Evolutionary conservation across 352 stramenopile species (phyloP).

Genomic region (Phytopythium montanum): DNA sequence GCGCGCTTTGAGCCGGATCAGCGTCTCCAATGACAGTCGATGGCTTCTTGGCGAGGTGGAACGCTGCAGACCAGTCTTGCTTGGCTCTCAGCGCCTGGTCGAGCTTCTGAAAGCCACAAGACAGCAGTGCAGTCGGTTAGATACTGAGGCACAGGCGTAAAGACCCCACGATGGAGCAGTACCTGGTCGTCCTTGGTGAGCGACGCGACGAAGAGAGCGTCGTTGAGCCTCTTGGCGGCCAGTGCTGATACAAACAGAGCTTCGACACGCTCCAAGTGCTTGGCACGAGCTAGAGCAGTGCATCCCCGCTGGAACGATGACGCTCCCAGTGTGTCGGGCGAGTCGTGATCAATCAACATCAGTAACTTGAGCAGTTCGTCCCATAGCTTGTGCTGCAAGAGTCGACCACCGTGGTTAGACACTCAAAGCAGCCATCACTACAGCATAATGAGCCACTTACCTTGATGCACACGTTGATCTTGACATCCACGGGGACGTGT

Average conservation of each 20-base stretch:
- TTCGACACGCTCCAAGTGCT: slow-evolving; percentile 19
- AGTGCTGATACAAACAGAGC: slow-evolving; percentile 19
- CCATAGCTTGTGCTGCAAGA: slow-evolving; percentile 30
- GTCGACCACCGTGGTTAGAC: background rate
- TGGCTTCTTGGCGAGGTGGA: slow-evolving; percentile 17
- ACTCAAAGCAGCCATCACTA: background rate
- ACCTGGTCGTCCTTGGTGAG: slow-evolving; percentile 47
- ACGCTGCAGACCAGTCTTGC: slow-evolving; percentile 21
- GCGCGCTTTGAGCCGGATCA: slow-evolving; percentile 3
- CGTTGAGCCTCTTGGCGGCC: slow-evolving; percentile 19
- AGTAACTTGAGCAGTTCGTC: slow-evolving; percentile 38
- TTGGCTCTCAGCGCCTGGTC: slow-evolving; percentile 21
- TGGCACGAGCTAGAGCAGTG: slow-evolving; percentile 32
- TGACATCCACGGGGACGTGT: slow-evolving; percentile 31
- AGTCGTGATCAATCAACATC: slow-evolving; percentile 19
- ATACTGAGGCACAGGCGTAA: background rate
- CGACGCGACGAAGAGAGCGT: slow-evolving; percentile 52
- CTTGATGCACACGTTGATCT: slow-evolving; percentile 74
- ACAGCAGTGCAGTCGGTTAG: background rate
- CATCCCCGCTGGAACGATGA: slow-evolving; percentile 61
- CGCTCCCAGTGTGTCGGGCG: slow-evolving; percentile 34
- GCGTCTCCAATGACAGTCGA: slow-evolving; percentile 3
- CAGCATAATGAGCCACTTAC: slow-evolving; percentile 5
- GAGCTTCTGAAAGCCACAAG: slow-evolving; percentile 14
- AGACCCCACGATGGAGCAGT: background rate